Conservation (phyloP, 306 rosid genomes). For the Hylodesmum podocarpum region DNA sequence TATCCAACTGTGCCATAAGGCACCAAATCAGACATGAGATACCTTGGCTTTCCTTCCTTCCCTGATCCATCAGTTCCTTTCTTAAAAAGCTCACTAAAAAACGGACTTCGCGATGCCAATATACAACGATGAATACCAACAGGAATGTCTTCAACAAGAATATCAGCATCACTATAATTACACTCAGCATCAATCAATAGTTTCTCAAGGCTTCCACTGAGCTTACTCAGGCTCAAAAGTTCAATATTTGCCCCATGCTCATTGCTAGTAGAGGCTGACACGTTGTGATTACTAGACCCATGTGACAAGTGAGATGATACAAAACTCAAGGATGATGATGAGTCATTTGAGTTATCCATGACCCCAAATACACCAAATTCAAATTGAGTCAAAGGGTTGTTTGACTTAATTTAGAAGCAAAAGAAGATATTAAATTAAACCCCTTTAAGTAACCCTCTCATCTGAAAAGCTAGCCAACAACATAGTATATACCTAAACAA, state of each 20-base stretch:
- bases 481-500: slow-evolving; percentile 12
- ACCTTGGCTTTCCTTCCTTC: slow-evolving; percentile 66
- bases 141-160: slow-evolving; percentile 61
- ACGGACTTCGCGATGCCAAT: slow-evolving; percentile 73
- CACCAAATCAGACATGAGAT: slow-evolving; percentile 69
- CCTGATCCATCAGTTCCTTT: slow-evolving; percentile 41
- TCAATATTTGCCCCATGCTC: slow-evolving; percentile 54
- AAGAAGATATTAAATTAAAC: neutral
- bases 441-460: slow-evolving; percentile 1
- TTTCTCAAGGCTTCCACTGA: slow-evolving; percentile 84
- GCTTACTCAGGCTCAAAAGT: slow-evolving; percentile 60
- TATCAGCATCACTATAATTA: slow-evolving; percentile 73
- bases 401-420: slow-evolving; percentile 25
- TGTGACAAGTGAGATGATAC: slow-evolving; percentile 73
- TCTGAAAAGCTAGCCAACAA: neutral
- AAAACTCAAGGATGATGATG: slow-evolving; percentile 77
- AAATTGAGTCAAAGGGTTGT: slow-evolving; percentile 22
- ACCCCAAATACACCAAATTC: slow-evolving; percentile 9
- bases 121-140: slow-evolving; percentile 79
- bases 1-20: slow-evolving; percentile 62
- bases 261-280: slow-evolving; percentile 38
- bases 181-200: slow-evolving; percentile 58
- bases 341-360: slow-evolving; percentile 71
- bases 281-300: slow-evolving; percentile 57
- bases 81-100: slow-evolving; percentile 78